These are phyloP conservation scores for Aspergillus sclerotiicarbonarius DNA, from an alignment of 495 filamentous ascomycete species.

Conservation along the genomic window DNA sequence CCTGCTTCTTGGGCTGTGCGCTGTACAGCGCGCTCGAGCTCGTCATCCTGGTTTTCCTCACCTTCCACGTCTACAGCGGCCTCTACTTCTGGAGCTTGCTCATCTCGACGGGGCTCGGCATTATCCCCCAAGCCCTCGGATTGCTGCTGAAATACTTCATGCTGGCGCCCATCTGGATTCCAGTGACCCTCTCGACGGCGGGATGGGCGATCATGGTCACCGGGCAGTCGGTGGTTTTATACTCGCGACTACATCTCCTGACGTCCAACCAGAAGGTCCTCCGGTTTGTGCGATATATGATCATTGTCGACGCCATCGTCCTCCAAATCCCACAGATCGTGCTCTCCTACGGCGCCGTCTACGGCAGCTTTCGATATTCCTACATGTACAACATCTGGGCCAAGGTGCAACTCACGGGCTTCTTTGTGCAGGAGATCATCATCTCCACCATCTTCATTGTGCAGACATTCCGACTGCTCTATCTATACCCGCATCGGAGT, in stretches of 20 bases:
- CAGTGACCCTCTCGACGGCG: conserved; percentile 32
- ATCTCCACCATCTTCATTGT: conserved; percentile 50
- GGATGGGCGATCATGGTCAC: conserved; percentile 58
- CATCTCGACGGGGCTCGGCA: conserved; percentile 41
- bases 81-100: conserved; percentile 52
- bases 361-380: conserved; percentile 18
- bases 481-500: conserved; percentile 25
- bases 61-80: conserved; percentile 42
- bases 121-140: conserved; percentile 48
- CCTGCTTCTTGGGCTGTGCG: conserved; percentile 38
- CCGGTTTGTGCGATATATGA: conserved; percentile 26
- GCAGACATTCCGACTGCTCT: conserved; percentile 38
- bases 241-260: conserved; percentile 35
- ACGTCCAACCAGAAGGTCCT: conserved; percentile 22
- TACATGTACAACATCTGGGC: conserved; percentile 42
- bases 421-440: conserved; percentile 48
- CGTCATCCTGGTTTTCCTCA: conserved; percentile 39
- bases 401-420: conserved; percentile 44
- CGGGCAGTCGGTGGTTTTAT: conserved; percentile 47
- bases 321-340: conserved; percentile 29
- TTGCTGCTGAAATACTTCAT: conserved; percentile 52
- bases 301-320: conserved; percentile 25
- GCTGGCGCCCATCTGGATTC: conserved; percentile 24
- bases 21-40: conserved; percentile 46
- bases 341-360: conserved; percentile 22